Evolutionary conservation across 2,329 filamentous ascomycete species (phyloP).

Genomic region (Exophiala sp.): DNA sequence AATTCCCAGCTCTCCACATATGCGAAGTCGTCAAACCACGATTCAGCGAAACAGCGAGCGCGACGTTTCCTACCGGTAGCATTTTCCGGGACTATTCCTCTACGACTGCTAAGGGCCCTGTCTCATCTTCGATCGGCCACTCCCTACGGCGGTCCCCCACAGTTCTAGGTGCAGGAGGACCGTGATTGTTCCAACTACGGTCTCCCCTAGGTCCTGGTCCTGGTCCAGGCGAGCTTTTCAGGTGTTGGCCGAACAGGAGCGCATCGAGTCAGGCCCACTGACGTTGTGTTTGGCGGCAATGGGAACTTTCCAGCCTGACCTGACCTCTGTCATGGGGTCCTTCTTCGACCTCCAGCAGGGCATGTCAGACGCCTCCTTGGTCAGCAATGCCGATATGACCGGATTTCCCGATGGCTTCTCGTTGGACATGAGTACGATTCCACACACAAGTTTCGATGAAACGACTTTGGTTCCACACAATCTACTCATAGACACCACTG

Average conservation of each 20-base stretch:
- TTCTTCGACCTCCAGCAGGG: conserved; percentile 17
- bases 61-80: background rate
- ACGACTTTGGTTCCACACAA: conserved; percentile 9
- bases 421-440: conserved; percentile 32
- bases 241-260: background rate
- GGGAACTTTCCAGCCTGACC: conserved; percentile 17
- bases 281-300: conserved; percentile 3
- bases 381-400: conserved; percentile 42
- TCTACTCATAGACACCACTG: conserved; percentile 19
- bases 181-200: conserved; percentile 1
- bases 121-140: conserved; percentile 2
- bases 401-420: conserved; percentile 46
- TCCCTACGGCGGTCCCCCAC: conserved; percentile 1
- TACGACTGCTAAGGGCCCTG: background rate
- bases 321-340: conserved; percentile 21
- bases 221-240: background rate
- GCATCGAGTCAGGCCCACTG: conserved; percentile 10
- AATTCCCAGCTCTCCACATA: background rate
- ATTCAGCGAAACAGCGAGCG: conserved; percentile 4
- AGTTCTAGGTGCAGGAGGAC: conserved; percentile 7
- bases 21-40: conserved; percentile 4
- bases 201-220: background rate
- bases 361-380: conserved; percentile 30
- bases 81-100: background rate
- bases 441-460: conserved; percentile 13